Evolutionary conservation across 208 protist genomes (phyloP), one percentile per base, ranked within the genome.

Genomic region (Paratrypanosoma confusum): DNA sequence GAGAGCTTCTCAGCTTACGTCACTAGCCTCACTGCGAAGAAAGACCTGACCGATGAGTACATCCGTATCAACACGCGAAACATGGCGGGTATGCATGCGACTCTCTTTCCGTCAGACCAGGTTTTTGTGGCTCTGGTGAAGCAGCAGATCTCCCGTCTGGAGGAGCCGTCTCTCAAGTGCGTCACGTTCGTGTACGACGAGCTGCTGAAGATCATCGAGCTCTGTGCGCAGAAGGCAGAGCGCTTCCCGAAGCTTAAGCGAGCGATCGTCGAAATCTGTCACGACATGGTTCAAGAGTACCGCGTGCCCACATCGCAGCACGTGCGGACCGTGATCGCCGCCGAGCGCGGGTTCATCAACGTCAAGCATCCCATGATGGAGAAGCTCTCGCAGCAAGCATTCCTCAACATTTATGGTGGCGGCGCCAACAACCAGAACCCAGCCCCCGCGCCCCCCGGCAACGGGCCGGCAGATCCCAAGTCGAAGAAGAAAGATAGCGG

Each of bases 291-390:
- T 14, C 44, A 67, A 18, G 68, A 89, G 57, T 90, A 68, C 60
- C 73, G 71, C 42, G n/a, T 16, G 0, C 90, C 89, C 7, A 88
- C 85, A 6, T 80, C 73, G 36, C 28, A 31, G 1, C 90, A 96
- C 71, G 89, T 98, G 34, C 69, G 71, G 50, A 96, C 90, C 53
- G 65, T 98, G 33, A 96, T 98, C 47, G 66, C 61, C 24, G 93
- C 95, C 28, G 94, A 98, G 59, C 65, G 91, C n/a, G 82, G 90
- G 26, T 98, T 96, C 57, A 97, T 98, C 49, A 98, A 98, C 76
- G 96, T 95, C 27, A 94, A 87, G 57, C 80, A 95, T 50, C 82
- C 80, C 5, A 62, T 69, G 64, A 90, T 95, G 82, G 69, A 89
- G 55, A 50, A 82, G 48, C 61, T 90, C 24, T 65, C 65, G 33